Evolutionary conservation across 352 stramenopile species (phyloP), one percentile per base, ranked within the genome.

Genomic region (Phytopythium montanum): DNA sequence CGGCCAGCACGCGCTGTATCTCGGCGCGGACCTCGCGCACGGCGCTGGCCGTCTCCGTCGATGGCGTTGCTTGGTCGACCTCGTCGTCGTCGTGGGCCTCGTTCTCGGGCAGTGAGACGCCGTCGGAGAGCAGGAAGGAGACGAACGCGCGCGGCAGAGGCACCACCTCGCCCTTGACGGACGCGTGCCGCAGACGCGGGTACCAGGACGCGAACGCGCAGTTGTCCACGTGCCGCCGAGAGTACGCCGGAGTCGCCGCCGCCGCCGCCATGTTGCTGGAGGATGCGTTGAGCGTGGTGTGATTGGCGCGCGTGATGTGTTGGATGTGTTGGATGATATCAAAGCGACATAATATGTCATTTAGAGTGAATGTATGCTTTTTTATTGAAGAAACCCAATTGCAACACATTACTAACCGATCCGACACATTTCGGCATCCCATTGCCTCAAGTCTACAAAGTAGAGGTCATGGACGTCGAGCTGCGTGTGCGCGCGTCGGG

Each of bases 121-220:
- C 79, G 58, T 95, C 87, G 7, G 76, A 70, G 7, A 95, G 64
- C 39, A 95, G 63, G 53, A 89, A 62, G 28, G 68, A 60, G 2
- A 95, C 72, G 41, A 92, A 90, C 16, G 65, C 68, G 5, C 64
- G 21, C 0, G 84, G 69, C 14, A 95, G 64, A 14, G 66, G 41
- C 5, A 95, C 57, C 10, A 88, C 59, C 23, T 72, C 70, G 42
- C 81, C 75, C 63, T 87, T 90, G 60, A 95, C 79, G 28, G 75
- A 79, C 0, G 88, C 79, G 46, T 69, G 67, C 45, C 79, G 67
- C 10, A 93, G 75, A 45, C 62, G 33, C 16, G 73, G 72, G 54
- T 91, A 92, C 87, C 87, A 95, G 10, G 72, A 53, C 4, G 73
- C 61, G 67, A 92, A 94, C 42, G 81, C 75, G 68, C 87, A 95